These are phyloP conservation scores for Vicia sativa DNA, from an alignment of 306 rosid species.

Conservation along the genomic window DNA sequence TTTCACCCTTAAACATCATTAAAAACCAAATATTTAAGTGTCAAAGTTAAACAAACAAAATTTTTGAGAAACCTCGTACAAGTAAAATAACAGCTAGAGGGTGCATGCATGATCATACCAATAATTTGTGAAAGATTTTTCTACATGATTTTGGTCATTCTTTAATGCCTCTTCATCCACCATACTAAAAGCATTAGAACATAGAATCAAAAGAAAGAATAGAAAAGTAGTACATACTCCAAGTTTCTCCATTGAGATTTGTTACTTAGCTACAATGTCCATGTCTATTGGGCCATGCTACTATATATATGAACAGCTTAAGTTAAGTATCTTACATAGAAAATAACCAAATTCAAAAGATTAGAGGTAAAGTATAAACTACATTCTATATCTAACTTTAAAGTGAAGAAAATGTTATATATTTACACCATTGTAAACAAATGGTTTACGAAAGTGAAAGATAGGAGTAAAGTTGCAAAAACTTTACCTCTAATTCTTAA, in stretches of 20 bases:
- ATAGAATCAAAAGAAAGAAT: slow-evolving; percentile 42
- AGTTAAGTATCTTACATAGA: slow-evolving; percentile 17
- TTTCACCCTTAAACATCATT: slow-evolving; percentile 43
- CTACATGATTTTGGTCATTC: slow-evolving; percentile 45
- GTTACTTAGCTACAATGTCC: slow-evolving; percentile 38
- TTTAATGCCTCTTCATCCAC: slow-evolving; percentile 36
- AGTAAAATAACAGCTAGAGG: not conserved
- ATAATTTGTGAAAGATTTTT: slow-evolving; percentile 40
- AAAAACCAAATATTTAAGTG: not conserved
- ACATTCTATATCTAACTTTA: slow-evolving; percentile 53
- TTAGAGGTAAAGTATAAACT: slow-evolving; percentile 48
- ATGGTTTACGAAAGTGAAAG: slow-evolving; percentile 40
- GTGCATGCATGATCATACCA: slow-evolving; percentile 43
- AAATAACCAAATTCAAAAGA: slow-evolving; percentile 35
- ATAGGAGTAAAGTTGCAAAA: slow-evolving; percentile 54
- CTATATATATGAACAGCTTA: slow-evolving; percentile 38
- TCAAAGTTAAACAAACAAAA: not conserved
- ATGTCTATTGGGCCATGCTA: slow-evolving; percentile 34
- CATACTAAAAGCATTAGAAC: slow-evolving; percentile 40
- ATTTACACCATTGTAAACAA: slow-evolving; percentile 32
- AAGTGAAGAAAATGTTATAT: slow-evolving; percentile 60
- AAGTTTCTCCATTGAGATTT: slow-evolving; percentile 52
- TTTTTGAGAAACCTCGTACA: not conserved
- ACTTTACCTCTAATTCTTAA: slow-evolving; percentile 21
- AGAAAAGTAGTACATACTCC: slow-evolving; percentile 34